A percentile compares a stretch with the other conserved stretches of the same genome.
phyloP scores from a whole-genome alignment of 805 yeast species.

The Candida sithepensis region DNA sequence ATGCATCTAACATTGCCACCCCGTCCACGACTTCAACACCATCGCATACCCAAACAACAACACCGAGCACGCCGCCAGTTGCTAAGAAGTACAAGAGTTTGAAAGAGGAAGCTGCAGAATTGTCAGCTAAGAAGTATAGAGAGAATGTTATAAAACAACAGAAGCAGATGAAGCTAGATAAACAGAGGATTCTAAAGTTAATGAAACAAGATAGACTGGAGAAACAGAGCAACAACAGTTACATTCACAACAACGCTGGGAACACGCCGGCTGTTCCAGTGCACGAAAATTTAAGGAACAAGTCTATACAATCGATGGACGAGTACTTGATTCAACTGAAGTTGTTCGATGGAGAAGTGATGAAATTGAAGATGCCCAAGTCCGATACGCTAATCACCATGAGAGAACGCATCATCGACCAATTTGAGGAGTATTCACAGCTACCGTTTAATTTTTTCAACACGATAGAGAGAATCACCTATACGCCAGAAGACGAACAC shows the following conservation, averaged over 20 bases:
- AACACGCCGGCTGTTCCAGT: constrained; percentile 4
- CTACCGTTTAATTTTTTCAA: constrained; percentile 48
- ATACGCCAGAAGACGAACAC: constrained; percentile 59
- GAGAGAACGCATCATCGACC: constrained; percentile 54
- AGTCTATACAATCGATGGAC: constrained; percentile 30
- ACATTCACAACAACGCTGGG: constrained; percentile 1
- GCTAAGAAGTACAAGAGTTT: constrained; percentile 20
- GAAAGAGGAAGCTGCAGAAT: constrained; percentile 40
- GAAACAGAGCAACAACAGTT: constrained; percentile 3
- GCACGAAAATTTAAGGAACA: constrained; percentile 23
- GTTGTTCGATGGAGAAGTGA: constrained; percentile 61
- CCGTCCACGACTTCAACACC: too few relatives aligned
- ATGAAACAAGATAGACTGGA: constrained; percentile 46
- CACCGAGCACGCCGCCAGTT: background rate
- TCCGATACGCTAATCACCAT: constrained; percentile 50
- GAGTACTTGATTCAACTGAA: constrained; percentile 48
- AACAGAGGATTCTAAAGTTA: constrained; percentile 49
- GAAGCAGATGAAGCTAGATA: constrained; percentile 43
- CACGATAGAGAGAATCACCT: constrained; percentile 59
- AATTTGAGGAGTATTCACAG: constrained; percentile 45
- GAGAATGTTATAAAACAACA: constrained; percentile 36
- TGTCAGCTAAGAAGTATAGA: constrained; percentile 34
- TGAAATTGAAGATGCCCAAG: constrained; percentile 48
- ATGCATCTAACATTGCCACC: background rate
- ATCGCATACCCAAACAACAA: too few relatives aligned